Percentiles rank a stretch among this genome's conserved stretches.
phyloP scores from a whole-genome alignment of 208 protist species.

The Phytomonas francai region DNA sequence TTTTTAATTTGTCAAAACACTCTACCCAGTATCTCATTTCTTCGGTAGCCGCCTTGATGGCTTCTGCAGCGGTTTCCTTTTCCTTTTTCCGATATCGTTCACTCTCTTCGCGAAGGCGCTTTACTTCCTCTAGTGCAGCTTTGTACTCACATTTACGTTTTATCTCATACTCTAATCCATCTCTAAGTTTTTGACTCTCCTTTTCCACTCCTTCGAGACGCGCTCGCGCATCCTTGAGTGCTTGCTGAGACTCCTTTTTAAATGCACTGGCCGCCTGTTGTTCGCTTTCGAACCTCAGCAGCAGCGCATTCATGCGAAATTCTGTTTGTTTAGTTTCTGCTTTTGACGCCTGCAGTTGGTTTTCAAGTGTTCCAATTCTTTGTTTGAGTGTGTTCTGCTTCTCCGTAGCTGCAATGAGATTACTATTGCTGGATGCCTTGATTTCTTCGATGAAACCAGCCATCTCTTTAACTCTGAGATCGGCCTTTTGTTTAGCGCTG shows the following conservation, averaged over 20 bases:
- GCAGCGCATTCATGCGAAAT: conserved; percentile 11
- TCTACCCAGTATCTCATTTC: conserved; percentile 70
- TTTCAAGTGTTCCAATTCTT: conserved; percentile 15
- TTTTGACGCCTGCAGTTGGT: background rate
- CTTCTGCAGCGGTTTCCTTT: conserved; percentile 38
- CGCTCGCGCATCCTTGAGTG: conserved; percentile 16
- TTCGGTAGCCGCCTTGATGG: conserved; percentile 58
- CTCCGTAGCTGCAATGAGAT: conserved; percentile 17
- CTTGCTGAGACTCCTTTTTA: conserved; percentile 8
- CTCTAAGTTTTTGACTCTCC: conserved; percentile 34
- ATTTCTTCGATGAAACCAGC: conserved; percentile 22
- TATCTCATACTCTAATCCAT: conserved; percentile 56
- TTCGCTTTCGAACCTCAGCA: conserved; percentile 23
- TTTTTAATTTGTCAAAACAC: conserved; percentile 71
- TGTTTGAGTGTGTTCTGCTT: conserved; percentile 16
- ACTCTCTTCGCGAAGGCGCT: conserved; percentile 46
- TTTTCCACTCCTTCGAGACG: conserved; percentile 12
- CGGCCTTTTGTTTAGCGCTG: conserved; percentile 12
- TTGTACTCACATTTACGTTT: conserved; percentile 77
- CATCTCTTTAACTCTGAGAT: conserved; percentile 21
- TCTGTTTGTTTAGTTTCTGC: conserved; percentile 12
- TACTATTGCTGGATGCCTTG: conserved; percentile 17
- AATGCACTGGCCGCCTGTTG: conserved; percentile 11
- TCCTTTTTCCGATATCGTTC: conserved; percentile 49
- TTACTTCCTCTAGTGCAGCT: conserved; percentile 47